phyloP scores from a whole-genome alignment of 2,329 filamentous ascomycete genomes.

The Erysiphe pulchra region DNA sequence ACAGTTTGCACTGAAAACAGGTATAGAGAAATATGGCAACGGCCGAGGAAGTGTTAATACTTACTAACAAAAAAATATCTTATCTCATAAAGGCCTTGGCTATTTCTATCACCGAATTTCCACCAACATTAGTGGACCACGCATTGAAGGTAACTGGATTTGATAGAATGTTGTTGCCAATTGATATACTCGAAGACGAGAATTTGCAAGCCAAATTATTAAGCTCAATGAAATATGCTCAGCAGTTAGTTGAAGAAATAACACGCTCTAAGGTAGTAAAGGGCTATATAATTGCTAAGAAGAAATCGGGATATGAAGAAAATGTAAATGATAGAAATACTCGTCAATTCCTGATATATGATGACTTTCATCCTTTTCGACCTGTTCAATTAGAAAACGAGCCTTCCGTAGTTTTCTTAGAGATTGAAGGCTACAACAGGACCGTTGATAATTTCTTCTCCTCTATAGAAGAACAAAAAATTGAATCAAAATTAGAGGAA shows the following conservation, averaged over 20 bases:
- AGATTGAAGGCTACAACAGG: slow-evolving; percentile 69
- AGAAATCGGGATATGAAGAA: slow-evolving; percentile 15
- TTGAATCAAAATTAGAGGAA: slow-evolving; percentile 62
- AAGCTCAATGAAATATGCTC: slow-evolving; percentile 40
- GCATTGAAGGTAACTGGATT: slow-evolving; percentile 44
- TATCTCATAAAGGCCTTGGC: slow-evolving; percentile 58
- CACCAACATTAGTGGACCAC: slow-evolving; percentile 72
- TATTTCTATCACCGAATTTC: slow-evolving; percentile 65
- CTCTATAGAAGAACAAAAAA: slow-evolving; percentile 77
- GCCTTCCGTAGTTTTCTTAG: slow-evolving; percentile 37
- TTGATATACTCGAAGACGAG: slow-evolving; percentile 43
- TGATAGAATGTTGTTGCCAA: slow-evolving; percentile 39
- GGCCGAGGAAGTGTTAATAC: no score
- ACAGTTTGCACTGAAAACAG: slow-evolving; percentile 31
- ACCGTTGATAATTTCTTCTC: slow-evolving; percentile 96
- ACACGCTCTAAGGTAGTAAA: slow-evolving; percentile 37
- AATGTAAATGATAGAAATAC: slow-evolving; percentile 14
- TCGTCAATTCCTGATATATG: slow-evolving; percentile 36
- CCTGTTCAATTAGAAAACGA: slow-evolving; percentile 56
- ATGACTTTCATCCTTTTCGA: slow-evolving; percentile 86
- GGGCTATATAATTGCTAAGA: slow-evolving; percentile 72
- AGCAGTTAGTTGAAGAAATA: slow-evolving; percentile 41
- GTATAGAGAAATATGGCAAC: no score
- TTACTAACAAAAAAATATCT: slow-evolving; percentile 45
- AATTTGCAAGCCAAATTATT: slow-evolving; percentile 39